Conservation (phyloP, 371 early-diverging fungal genomes). For the Mortierella sp. region DNA sequence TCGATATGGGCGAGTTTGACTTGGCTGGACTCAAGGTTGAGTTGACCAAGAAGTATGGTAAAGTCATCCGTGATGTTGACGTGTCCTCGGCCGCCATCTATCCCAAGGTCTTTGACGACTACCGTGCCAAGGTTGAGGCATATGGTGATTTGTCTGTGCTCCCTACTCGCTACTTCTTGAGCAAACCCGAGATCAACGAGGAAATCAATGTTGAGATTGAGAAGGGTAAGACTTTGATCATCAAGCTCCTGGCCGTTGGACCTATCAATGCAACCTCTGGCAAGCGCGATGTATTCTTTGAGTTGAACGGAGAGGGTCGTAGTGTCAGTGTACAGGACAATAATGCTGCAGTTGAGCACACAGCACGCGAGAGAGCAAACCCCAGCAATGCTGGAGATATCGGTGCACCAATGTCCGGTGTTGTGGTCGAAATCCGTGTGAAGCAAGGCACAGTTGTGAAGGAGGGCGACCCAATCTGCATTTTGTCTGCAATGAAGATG, state of each 20-base stretch:
- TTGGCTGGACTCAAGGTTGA: constrained; percentile 76
- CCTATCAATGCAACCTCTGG: constrained; percentile 82
- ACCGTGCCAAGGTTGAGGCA: constrained; percentile 73
- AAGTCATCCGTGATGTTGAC: constrained; percentile 86
- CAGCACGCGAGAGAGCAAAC: constrained; percentile 84
- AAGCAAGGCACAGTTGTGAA: constrained; percentile 84
- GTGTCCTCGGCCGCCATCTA: constrained; percentile 91
- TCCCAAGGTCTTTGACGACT: constrained; percentile 95
- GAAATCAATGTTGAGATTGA: constrained; percentile 91
- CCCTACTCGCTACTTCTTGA: constrained; percentile 92
- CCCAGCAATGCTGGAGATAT: constrained; percentile 83
- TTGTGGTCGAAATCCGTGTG: constrained; percentile 91
- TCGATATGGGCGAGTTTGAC: constrained; percentile 83
- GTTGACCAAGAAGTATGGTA: constrained; percentile 83
- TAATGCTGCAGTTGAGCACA: constrained; percentile 68
- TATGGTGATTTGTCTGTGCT: constrained; percentile 90
- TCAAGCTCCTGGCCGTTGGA: constrained; percentile 92
- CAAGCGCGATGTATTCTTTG: constrained; percentile 94
- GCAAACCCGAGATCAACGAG: constrained; percentile 87
- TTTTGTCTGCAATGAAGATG: constrained; percentile 98
- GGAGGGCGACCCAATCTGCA: constrained; percentile 90
- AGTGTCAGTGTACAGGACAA: constrained; percentile 80
- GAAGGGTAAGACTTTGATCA: constrained; percentile 90
- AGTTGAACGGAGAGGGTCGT: constrained; percentile 94
- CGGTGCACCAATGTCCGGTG: constrained; percentile 97